These are phyloP conservation scores for Ashbya aceris DNA, from an alignment of 1,139 yeast genomes.

Conservation along the genomic window DNA sequence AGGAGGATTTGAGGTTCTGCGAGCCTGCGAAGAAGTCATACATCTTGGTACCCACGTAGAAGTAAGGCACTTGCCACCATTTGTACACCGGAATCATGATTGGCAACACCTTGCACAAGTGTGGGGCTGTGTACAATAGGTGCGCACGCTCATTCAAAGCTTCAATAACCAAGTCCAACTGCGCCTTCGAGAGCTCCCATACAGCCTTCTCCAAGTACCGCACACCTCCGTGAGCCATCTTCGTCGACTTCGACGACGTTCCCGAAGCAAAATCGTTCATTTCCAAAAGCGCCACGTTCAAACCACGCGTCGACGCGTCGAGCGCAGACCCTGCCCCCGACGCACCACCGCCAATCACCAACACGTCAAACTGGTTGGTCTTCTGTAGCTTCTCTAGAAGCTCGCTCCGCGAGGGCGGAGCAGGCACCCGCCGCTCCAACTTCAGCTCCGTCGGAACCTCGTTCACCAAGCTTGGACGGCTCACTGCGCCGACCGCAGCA, in stretches of 20 bases:
- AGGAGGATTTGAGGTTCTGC: constrained; percentile 75
- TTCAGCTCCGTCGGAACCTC: constrained; percentile 1
- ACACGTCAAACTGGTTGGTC: constrained; percentile 59
- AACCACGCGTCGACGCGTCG: constrained; percentile 86
- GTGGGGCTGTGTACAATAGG: constrained; percentile 88
- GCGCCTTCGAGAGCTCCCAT: constrained; percentile 81
- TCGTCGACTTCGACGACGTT: constrained; percentile 90
- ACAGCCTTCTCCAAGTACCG: constrained; percentile 92
- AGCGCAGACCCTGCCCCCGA: constrained; percentile 90
- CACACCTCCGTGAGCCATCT: constrained; percentile 97
- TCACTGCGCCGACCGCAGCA: constrained; percentile 10
- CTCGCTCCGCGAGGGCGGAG: constrained; percentile 36
- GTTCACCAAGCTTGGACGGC: neutral
- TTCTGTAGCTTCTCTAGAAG: constrained; percentile 32
- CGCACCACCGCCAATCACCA: constrained; percentile 93
- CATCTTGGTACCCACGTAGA: constrained; percentile 83
- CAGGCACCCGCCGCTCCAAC: constrained; percentile 8
- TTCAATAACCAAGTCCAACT: constrained; percentile 85
- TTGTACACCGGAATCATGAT: constrained; percentile 91
- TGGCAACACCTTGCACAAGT: constrained; percentile 76
- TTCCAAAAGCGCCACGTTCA: constrained; percentile 80
- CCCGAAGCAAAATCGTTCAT: constrained; percentile 86
- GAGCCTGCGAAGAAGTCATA: constrained; percentile 90
- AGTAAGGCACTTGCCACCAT: constrained; percentile 95
- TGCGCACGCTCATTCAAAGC: constrained; percentile 89